These are phyloP conservation scores for Colletotrichum truncatum DNA, from an alignment of 2,329 filamentous ascomycete species.

Conservation along the genomic window DNA sequence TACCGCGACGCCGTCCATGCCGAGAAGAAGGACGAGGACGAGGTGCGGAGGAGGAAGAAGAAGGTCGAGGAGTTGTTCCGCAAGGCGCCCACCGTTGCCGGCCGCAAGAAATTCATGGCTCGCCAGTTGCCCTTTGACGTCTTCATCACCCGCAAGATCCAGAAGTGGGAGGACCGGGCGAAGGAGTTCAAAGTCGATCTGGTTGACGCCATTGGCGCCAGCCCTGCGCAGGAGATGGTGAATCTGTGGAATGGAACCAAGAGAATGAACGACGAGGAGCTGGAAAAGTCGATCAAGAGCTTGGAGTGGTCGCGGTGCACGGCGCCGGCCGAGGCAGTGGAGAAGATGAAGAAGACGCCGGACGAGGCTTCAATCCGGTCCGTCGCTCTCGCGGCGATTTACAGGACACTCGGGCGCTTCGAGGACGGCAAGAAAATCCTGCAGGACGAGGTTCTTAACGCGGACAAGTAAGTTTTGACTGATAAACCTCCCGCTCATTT, in stretches of 20 bases:
- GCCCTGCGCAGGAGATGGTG: conserved; percentile 88
- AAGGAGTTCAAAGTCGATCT: conserved; percentile 73
- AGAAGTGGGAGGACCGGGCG: conserved; percentile 86
- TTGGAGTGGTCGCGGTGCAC: conserved; percentile 74
- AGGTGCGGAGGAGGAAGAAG: conserved; percentile 66
- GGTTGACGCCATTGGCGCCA: conserved; percentile 82
- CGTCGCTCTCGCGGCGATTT: conserved; percentile 72
- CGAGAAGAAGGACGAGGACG: conserved; percentile 41
- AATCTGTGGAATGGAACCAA: conserved; percentile 93
- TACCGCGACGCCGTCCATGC: conserved; percentile 72
- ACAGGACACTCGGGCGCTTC: conserved; percentile 70
- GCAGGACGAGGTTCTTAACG: conserved; percentile 68
- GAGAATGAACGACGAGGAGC: conserved; percentile 74
- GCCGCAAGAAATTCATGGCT: conserved; percentile 91
- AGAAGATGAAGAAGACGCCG: conserved; percentile 58
- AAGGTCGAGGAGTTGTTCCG: conserved; percentile 76
- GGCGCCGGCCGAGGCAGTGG: conserved; percentile 47
- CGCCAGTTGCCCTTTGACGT: conserved; percentile 89
- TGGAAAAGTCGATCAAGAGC: conserved; percentile 70
- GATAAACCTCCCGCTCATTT: no score
- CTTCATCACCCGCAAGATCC: conserved; percentile 83
- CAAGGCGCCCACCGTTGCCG: conserved; percentile 77
- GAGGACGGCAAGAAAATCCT: conserved; percentile 74
- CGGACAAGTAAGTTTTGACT: conserved; percentile 70
- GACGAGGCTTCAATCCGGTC: conserved; percentile 73